Percentiles rank a stretch among this genome's conserved stretches.
phyloP scores from a whole-genome alignment of 2,329 filamentous ascomycete species.

The Fusarium armeniacum region DNA sequence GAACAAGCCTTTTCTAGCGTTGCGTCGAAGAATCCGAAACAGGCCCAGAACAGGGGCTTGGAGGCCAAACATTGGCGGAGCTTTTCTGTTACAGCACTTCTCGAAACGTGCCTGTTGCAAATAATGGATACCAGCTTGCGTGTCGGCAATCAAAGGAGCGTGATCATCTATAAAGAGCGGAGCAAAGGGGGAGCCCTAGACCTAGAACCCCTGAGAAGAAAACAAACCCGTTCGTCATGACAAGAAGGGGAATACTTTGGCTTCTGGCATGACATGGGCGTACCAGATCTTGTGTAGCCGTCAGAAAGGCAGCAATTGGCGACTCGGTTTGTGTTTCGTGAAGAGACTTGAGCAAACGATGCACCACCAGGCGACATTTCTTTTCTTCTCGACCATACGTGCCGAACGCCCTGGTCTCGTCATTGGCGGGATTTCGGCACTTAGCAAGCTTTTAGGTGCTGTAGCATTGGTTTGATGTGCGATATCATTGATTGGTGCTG shows the following conservation, averaged over 20 bases:
- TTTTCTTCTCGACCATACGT: slow-evolving; percentile 15
- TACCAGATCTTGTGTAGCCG: slow-evolving; percentile 21
- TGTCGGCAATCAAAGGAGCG: slow-evolving; percentile 22
- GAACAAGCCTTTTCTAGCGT: slow-evolving; percentile 43
- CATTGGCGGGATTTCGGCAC: slow-evolving; percentile 4
- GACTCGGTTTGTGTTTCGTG: slow-evolving; percentile 33
- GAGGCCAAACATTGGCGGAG: slow-evolving; percentile 28
- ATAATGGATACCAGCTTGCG: slow-evolving; percentile 41
- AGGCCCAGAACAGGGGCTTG: slow-evolving; percentile 28
- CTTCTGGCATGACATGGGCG: slow-evolving; percentile 18
- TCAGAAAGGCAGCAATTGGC: slow-evolving; percentile 1
- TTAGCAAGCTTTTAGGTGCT: not conserved
- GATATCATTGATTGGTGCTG: not conserved
- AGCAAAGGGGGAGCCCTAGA: slow-evolving; percentile 10
- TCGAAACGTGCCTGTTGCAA: slow-evolving; percentile 29
- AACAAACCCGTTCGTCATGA: slow-evolving; percentile 20
- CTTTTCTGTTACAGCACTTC: slow-evolving; percentile 31
- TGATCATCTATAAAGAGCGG: slow-evolving; percentile 21
- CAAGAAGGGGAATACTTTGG: slow-evolving; percentile 14
- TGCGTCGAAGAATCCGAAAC: slow-evolving; percentile 32
- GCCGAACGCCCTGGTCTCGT: slow-evolving; percentile 13
- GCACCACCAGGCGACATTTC: not conserved
- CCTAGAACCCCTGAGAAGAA: slow-evolving; percentile 29
- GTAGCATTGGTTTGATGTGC: not conserved
- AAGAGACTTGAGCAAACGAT: slow-evolving; percentile 7